Base-by-base conservation (phyloP, 768 basidiomycete species). In the Royoungia palumana region DNA sequence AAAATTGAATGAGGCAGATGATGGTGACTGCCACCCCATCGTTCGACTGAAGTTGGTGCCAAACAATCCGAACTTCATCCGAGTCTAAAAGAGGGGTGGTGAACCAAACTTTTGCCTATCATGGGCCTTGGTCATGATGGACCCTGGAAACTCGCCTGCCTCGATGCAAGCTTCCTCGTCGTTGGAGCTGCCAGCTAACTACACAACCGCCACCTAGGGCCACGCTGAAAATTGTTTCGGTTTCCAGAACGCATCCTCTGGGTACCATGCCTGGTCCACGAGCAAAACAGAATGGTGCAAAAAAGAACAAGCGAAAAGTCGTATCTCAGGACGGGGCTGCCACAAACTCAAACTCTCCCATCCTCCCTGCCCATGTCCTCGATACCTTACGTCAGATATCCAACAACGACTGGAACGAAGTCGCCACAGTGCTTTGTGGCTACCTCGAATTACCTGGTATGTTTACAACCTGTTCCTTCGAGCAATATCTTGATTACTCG, bases 361-460 rank as follows among this genome's bases (percentile, higher is more conserved):
- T 22, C 19, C 28, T 46, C n/a, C 51, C 47, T 4, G 17, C 35
- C 14, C 36, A 35, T 34, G n/a, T 49, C 39, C 49, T 56, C 34
- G 30, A 9, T n/a, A 17, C 20, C 36, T n/a, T 55, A 16, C 13
- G 32, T 7, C 47, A 16, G 69, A 76, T 13, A 11, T 40, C 39
- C 13, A 37, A 41, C 2, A 72, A 70, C 17, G 72, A 71, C 9
- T 83, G 81, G 81, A 61, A 65, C 41, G 53, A 60, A 7, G 62
- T 77, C 14, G 75, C 78, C 13, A 63, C 68, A 19, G 59, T 75
- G 13, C 65, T 83, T 0, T 81, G 80, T 56, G 66, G 67, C 2
- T 57, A 69, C 42, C 78, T 81, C 48, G 63, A 75, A 1, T 61
- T 83, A 4, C 82, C 82, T 36, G 79, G 82, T 77, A 46, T 22